Evolutionary conservation across 106 monocot species (phyloP).

Genomic region (Cymbidium sinense): DNA sequence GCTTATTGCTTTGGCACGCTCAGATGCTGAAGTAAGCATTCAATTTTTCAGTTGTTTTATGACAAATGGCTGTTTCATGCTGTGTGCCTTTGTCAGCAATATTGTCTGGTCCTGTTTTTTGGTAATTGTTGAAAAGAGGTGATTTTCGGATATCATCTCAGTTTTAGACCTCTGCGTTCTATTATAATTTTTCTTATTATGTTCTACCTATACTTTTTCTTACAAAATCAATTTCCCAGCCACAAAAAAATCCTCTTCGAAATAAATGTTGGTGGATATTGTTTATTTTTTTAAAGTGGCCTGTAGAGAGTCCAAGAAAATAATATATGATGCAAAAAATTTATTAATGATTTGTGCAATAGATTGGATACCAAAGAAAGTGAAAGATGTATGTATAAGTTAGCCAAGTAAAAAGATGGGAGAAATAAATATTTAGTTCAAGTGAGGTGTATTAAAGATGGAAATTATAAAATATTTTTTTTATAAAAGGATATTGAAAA

Average conservation of each 20-base stretch:
- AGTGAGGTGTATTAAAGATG: too few relatives aligned
- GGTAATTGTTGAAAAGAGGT: not conserved
- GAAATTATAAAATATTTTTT: too few relatives aligned
- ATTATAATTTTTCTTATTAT: not conserved
- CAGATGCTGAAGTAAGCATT: constrained; percentile 34
- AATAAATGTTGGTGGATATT: not conserved
- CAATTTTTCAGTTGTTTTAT: not conserved
- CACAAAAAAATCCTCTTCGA: too few relatives aligned
- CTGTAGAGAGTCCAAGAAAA: too few relatives aligned
- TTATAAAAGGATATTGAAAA: too few relatives aligned
- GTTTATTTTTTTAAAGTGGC: too few relatives aligned
- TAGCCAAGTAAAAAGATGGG: too few relatives aligned
- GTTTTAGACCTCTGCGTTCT: not conserved
- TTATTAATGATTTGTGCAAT: too few relatives aligned
- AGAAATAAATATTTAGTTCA: too few relatives aligned
- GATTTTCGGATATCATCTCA: not conserved
- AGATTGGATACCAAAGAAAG: too few relatives aligned
- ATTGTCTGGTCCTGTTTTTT: not conserved
- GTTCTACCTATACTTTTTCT: not conserved
- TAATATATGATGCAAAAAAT: too few relatives aligned
- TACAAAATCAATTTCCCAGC: not conserved
- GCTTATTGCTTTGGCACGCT: constrained; percentile 57
- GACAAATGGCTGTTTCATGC: not conserved
- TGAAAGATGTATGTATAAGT: too few relatives aligned
- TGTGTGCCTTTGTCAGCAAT: not conserved